Conservation (phyloP, 805 yeast genomes). For the Saturnispora mendoncae region DNA sequence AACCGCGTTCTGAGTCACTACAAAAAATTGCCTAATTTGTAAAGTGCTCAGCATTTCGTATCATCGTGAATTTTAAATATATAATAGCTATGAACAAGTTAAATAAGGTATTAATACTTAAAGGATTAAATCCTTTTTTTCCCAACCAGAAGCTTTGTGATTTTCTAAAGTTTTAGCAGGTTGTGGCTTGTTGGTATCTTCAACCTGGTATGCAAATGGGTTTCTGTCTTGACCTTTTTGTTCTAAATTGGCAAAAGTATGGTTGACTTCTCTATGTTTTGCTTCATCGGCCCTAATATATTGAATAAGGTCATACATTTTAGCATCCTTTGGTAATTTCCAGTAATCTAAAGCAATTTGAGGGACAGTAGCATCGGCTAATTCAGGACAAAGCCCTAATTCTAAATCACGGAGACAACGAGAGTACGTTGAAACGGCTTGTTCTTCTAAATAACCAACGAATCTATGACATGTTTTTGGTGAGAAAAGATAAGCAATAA, state of each 20-base stretch:
- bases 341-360: slow-evolving; percentile 57
- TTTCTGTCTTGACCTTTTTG: slow-evolving; percentile 44
- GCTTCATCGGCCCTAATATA: slow-evolving; percentile 70
- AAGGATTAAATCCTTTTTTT: slow-evolving; percentile 25
- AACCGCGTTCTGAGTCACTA: slow-evolving; percentile 3
- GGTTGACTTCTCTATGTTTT: slow-evolving; percentile 72
- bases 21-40: slow-evolving; percentile 2
- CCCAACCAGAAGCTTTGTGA: slow-evolving; percentile 29
- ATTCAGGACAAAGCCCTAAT: slow-evolving; percentile 39
- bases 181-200: slow-evolving; percentile 21
- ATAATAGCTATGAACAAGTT: neutral
- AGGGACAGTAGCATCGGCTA: slow-evolving; percentile 40
- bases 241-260: slow-evolving; percentile 57
- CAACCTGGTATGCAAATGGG: slow-evolving; percentile 49
- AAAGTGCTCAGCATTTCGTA: neutral
- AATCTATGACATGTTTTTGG: slow-evolving; percentile 66
- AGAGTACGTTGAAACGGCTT: slow-evolving; percentile 62
- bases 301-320: slow-evolving; percentile 50
- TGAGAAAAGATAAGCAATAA: slow-evolving; percentile 45
- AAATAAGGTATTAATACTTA: slow-evolving; percentile 2
- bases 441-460: slow-evolving; percentile 73
- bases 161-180: slow-evolving; percentile 22
- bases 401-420: slow-evolving; percentile 49
- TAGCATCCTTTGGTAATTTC: slow-evolving; percentile 43
- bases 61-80: neutral